Evolutionary conservation across 2,329 filamentous ascomycete genomes (phyloP).

Genomic region (Stachybotrys chartarum): DNA sequence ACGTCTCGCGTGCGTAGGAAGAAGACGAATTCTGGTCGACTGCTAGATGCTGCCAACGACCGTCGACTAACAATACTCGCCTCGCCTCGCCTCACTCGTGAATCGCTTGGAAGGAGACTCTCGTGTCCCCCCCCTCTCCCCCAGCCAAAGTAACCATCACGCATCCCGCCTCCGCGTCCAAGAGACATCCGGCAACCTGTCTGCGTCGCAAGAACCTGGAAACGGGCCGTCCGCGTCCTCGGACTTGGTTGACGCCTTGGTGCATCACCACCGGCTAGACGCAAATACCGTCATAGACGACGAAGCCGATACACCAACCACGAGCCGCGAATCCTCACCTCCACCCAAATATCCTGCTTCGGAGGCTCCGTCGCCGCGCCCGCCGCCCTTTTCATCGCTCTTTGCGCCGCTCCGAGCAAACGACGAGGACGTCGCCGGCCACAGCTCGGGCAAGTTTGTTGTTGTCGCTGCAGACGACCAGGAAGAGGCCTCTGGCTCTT

Average conservation of each 20-base stretch:
- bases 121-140: conserved; percentile 7
- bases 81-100: no score
- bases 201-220: conserved; percentile 22
- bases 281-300: conserved; percentile 12
- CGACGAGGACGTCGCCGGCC: conserved; percentile 25
- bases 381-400: conserved; percentile 55
- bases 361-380: conserved; percentile 44
- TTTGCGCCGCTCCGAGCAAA: conserved; percentile 34
- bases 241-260: conserved; percentile 23
- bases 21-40: no score
- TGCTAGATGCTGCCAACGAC: no score
- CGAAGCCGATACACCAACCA: conserved; percentile 9
- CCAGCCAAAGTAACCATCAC: conserved; percentile 3
- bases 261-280: conserved; percentile 14
- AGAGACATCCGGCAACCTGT: conserved; percentile 29
- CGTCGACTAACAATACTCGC: no score
- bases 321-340: conserved; percentile 37
- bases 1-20: no score
- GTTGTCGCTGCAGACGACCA: conserved; percentile 14
- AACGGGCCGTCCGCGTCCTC: conserved; percentile 27
- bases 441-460: conserved; percentile 23
- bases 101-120: no score
- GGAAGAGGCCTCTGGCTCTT: conserved; percentile 26
- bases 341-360: conserved; percentile 54
- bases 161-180: conserved; percentile 9